Evolutionary conservation across 2,329 filamentous ascomycete species (phyloP).

Genomic region (Monilinia vaccinii-corymbosi): DNA sequence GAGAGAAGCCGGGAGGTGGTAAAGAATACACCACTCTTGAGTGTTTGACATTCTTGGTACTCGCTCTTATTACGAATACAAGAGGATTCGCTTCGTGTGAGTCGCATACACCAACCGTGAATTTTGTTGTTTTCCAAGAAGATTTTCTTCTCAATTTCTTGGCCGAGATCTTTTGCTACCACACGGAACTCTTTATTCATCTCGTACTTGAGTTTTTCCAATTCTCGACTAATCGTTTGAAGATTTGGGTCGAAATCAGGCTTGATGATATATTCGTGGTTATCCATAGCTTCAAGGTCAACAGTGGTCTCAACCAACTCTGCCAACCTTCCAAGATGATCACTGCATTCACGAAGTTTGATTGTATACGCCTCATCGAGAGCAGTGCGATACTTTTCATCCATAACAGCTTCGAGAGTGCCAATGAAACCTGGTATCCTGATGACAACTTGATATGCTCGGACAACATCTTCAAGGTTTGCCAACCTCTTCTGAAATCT

Average conservation of each 20-base stretch:
- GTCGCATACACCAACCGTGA: slow-evolving; percentile 91
- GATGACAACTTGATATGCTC: slow-evolving; percentile 90
- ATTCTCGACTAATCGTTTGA: slow-evolving; percentile 78
- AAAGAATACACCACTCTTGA: slow-evolving; percentile 98
- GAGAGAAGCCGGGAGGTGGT: slow-evolving; percentile 75
- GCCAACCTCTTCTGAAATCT: slow-evolving; percentile 89
- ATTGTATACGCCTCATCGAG: slow-evolving; percentile 80
- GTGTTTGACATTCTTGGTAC: slow-evolving; percentile 93
- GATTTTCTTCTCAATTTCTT: slow-evolving; percentile 96
- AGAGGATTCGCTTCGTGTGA: slow-evolving; percentile 83
- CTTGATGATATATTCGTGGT: slow-evolving; percentile 98
- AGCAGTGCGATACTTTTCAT: slow-evolving; percentile 82
- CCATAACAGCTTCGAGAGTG: slow-evolving; percentile 88
- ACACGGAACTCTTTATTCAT: slow-evolving; percentile 76
- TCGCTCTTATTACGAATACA: slow-evolving; percentile 86
- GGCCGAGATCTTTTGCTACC: slow-evolving; percentile 71
- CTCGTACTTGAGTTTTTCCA: slow-evolving; percentile 72
- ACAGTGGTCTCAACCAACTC: slow-evolving; percentile 99
- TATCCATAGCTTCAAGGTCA: slow-evolving; percentile 87
- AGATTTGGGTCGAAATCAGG: slow-evolving; percentile 91
- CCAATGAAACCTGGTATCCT: slow-evolving; percentile 82
- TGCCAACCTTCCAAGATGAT: slow-evolving; percentile 74
- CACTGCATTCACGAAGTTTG: slow-evolving; percentile 67
- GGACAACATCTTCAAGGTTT: slow-evolving; percentile 89
- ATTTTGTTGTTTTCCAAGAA: slow-evolving; percentile 95